Percentiles rank a stretch among this genome's conserved stretches.
phyloP scores from a whole-genome alignment of 1,284 basidiomycete genomes.

The Schizophyllum commune region DNA sequence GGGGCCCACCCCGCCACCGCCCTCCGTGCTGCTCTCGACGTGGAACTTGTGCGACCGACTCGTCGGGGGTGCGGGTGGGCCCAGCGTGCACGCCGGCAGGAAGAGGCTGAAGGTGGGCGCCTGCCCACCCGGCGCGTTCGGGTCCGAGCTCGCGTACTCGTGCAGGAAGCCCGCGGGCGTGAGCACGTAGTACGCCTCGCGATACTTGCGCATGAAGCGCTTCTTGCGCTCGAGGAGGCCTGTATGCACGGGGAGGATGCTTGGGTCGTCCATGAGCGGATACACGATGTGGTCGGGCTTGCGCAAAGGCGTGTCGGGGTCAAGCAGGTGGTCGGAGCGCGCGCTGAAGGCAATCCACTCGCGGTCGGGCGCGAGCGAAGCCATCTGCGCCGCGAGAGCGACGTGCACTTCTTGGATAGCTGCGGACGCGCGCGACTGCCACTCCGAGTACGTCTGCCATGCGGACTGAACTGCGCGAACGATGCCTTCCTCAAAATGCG shows the following conservation, averaged over 20 bases:
- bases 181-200: conserved; percentile 87
- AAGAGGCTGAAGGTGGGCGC: conserved; percentile 85
- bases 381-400: conserved; percentile 73
- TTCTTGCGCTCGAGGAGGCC: conserved; percentile 96
- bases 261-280: conserved; percentile 91
- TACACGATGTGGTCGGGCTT: conserved; percentile 80
- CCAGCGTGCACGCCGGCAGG: conserved; percentile 93
- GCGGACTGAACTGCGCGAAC: conserved; percentile 94
- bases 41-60: conserved; percentile 93
- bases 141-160: conserved; percentile 83
- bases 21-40: conserved; percentile 89
- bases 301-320: conserved; percentile 91
- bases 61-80: conserved; percentile 74
- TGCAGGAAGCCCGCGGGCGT: conserved; percentile 95
- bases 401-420: conserved; percentile 81
- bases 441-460: conserved; percentile 97
- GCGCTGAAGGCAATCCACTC: conserved; percentile 98
- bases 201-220: conserved; percentile 88
- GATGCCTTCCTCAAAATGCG: conserved; percentile 96
- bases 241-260: conserved; percentile 82
- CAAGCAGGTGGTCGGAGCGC: conserved; percentile 90
- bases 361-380: conserved; percentile 80
- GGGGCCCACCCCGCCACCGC: conserved; percentile 35
- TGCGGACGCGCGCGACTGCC: conserved; percentile 83
- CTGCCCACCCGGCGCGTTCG: conserved; percentile 42